phyloP scores from a whole-genome alignment of 352 stramenopile species.

The Globisporangium spinosum region DNA sequence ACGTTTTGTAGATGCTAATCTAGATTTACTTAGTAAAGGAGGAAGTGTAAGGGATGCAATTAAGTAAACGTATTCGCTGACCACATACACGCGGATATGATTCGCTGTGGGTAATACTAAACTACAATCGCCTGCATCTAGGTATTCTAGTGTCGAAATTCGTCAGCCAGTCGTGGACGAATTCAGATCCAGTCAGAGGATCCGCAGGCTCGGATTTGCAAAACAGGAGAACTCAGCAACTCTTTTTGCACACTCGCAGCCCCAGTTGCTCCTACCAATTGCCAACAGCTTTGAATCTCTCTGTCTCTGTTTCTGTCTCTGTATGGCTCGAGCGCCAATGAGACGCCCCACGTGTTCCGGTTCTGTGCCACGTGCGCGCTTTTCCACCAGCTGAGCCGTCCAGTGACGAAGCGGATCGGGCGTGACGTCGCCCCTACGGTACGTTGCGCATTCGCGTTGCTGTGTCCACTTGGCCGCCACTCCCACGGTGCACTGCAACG shows the following conservation, averaged over 20 bases:
- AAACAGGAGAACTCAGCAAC: neutral
- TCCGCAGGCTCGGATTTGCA: neutral
- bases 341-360: neutral
- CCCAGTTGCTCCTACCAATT: neutral
- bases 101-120: neutral
- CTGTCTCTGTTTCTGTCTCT: neutral
- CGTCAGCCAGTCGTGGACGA: constrained; percentile 6
- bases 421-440: neutral
- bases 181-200: constrained; percentile 9
- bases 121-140: too few relatives aligned
- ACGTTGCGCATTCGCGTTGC: neutral
- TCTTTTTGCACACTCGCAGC: neutral
- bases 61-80: neutral
- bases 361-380: constrained; percentile 1
- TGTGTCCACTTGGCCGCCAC: neutral
- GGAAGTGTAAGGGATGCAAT: neutral
- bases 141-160: neutral
- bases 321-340: neutral
- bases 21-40: neutral
- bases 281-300: neutral
- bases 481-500: neutral
- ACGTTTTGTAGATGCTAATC: neutral
- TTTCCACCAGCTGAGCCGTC: constrained; percentile 6
- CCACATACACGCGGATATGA: neutral
- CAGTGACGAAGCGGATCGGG: neutral